These are phyloP conservation scores for Aphanomyces cochlioides DNA, from an alignment of 352 stramenopile species.

Conservation along the genomic window DNA sequence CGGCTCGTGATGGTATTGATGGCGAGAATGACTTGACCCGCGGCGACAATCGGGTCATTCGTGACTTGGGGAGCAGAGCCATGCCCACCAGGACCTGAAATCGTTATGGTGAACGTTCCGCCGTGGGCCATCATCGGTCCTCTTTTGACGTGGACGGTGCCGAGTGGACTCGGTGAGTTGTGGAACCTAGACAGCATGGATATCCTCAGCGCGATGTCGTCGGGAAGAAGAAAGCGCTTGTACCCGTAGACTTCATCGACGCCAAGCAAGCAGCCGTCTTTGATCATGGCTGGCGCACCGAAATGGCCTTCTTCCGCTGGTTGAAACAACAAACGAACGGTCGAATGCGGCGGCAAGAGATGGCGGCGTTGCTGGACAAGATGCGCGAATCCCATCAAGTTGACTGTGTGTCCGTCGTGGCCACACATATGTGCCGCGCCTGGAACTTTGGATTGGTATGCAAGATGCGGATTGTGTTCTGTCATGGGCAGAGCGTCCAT, in stretches of 20 bases:
- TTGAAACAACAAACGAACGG: constrained; percentile 93
- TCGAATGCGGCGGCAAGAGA: constrained; percentile 60
- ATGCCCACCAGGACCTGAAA: constrained; percentile 91
- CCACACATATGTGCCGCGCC: constrained; percentile 90
- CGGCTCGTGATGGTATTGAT: constrained; percentile 89
- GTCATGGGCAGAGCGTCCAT: constrained; percentile 95
- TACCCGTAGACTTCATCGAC: constrained; percentile 88
- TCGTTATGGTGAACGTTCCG: constrained; percentile 89
- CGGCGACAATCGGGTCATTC: constrained; percentile 38
- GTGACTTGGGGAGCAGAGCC: constrained; percentile 90
- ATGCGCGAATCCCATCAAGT: constrained; percentile 86
- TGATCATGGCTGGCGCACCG: constrained; percentile 83
- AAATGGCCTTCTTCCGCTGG: constrained; percentile 87
- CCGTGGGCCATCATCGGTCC: constrained; percentile 91
- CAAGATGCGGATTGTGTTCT: constrained; percentile 72
- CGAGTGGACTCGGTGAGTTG: constrained; percentile 83
- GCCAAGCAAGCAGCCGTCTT: constrained; percentile 84
- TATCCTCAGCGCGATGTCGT: neutral
- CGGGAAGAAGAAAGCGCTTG: too few relatives aligned
- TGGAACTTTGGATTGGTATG: constrained; percentile 64
- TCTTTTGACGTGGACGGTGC: constrained; percentile 79
- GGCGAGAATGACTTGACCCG: constrained; percentile 4
- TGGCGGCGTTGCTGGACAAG: constrained; percentile 71
- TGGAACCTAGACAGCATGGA: constrained; percentile 47
- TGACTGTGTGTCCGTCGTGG: constrained; percentile 94